These are phyloP conservation scores for Plantago rigida DNA, from an alignment of 305 asterid genomes.

Conservation along the genomic window DNA sequence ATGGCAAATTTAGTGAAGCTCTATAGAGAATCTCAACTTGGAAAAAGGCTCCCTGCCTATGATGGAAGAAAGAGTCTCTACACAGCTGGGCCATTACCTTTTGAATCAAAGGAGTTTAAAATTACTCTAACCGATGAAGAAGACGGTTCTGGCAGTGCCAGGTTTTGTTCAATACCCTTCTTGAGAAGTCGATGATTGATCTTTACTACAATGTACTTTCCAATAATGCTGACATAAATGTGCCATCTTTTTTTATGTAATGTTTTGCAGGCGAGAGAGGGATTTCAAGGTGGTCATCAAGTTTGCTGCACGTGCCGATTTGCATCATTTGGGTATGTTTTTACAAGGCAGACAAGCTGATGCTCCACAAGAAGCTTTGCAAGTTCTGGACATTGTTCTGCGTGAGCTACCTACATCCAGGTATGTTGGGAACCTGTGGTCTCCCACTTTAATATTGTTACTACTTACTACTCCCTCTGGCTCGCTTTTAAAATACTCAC, in stretches of 20 bases:
- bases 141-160: slow-evolving; percentile 53
- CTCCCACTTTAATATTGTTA: background rate
- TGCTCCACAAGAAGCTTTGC: slow-evolving; percentile 96
- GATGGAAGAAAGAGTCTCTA: slow-evolving; percentile 91
- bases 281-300: slow-evolving; percentile 78
- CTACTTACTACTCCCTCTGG: background rate
- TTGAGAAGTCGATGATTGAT: background rate
- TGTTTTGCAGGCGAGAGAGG: slow-evolving; percentile 58
- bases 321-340: slow-evolving; percentile 89
- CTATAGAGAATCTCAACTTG: slow-evolving; percentile 72
- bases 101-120: slow-evolving; percentile 58
- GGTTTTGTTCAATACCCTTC: slow-evolving; percentile 28
- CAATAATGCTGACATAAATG: no score
- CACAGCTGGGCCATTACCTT: slow-evolving; percentile 95
- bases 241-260: background rate
- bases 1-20: slow-evolving; percentile 64
- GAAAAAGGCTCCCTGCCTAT: slow-evolving; percentile 84
- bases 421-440: slow-evolving; percentile 28
- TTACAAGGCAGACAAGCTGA: slow-evolving; percentile 83
- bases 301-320: slow-evolving; percentile 87
- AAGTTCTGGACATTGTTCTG: slow-evolving; percentile 86
- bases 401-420: slow-evolving; percentile 77
- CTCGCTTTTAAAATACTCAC: no score
- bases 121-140: slow-evolving; percentile 75
- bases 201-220: background rate